Percentiles rank a stretch among this genome's conserved stretches.
Evolutionary conservation across 495 filamentous ascomycete species (phyloP).

Genomic region (Podospora fimiseda): DNA sequence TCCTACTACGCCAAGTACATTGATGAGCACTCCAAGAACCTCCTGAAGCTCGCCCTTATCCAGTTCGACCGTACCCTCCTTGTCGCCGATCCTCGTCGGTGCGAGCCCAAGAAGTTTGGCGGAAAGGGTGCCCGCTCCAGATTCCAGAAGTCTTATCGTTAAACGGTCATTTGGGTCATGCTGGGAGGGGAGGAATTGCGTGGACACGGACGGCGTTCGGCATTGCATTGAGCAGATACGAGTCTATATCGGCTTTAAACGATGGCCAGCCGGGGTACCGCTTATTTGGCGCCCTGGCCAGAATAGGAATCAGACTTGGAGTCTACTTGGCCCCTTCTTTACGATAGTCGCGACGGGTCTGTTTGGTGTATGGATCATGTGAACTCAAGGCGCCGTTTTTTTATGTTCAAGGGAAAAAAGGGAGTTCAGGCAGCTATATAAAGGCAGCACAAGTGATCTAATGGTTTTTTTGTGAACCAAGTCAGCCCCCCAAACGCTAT

Average conservation of each 20-base stretch:
- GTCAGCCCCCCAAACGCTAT: slow-evolving; percentile 15
- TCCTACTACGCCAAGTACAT: slow-evolving; percentile 99
- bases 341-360: slow-evolving; percentile 16
- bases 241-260: slow-evolving; percentile 24
- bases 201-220: slow-evolving; percentile 35
- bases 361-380: slow-evolving; percentile 15
- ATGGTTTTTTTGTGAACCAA: slow-evolving; percentile 9
- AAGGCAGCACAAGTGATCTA: slow-evolving; percentile 14
- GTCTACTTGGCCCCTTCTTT: slow-evolving; percentile 18
- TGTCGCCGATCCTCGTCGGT: slow-evolving; percentile 93
- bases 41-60: slow-evolving; percentile 88
- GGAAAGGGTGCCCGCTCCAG: slow-evolving; percentile 89
- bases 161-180: slow-evolving; percentile 31
- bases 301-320: slow-evolving; percentile 28
- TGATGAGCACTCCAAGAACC: slow-evolving; percentile 99
- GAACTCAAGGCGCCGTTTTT: slow-evolving; percentile 8
- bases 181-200: slow-evolving; percentile 25
- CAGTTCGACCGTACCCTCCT: slow-evolving; percentile 95
- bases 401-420: slow-evolving; percentile 7
- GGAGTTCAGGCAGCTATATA: slow-evolving; percentile 10
- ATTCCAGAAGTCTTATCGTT: slow-evolving; percentile 86
- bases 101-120: slow-evolving; percentile 90
- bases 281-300: slow-evolving; percentile 16
- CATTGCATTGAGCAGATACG: slow-evolving; percentile 32
- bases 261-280: slow-evolving; percentile 24